Base-by-base conservation (phyloP, 2,329 filamentous ascomycete genomes). In the Alternaria postmessia region DNA sequence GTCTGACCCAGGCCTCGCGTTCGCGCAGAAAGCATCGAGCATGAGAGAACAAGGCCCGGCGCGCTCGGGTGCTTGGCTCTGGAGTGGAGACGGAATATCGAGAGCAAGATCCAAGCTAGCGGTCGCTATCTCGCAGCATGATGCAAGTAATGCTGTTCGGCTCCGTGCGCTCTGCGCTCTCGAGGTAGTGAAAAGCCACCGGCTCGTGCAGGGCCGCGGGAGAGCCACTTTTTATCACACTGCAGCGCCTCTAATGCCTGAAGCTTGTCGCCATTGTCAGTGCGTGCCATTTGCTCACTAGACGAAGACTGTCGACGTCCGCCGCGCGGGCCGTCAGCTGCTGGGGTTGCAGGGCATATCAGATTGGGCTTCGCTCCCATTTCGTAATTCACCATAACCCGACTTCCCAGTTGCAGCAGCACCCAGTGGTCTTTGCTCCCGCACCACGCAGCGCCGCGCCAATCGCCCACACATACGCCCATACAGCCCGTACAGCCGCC, bases 91-190 rank as follows among this genome's bases (percentile, higher is more conserved):
- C 59, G 62, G 46, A 58, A 62, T 62, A 65, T 66, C 60, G 55
- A 59, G 64, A 63, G 70, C 60, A 61, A 65, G 69, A 61, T 58
- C 42, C 57, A 55, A 34, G 57, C 64, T 64, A 64, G 65, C 59
- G 66, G 70, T 68, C 51, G 65, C 71, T 69, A 71, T 74, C 64
- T 57, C 44, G 59, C 55, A 52, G 55, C 59, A 62, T 64, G 57
- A 57, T 70, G 71, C 71, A 68, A 67, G 67, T 67, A 66, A 70
- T 73, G 58, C 62, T 66, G 58, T 43, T 55, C 57, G 28, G 57
- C 38, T 59, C 57, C 52, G 57, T 49, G 46, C 46, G 46, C 36
- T 38, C 24, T 26, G 24, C 24, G 24, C 24, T 22, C 39, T 36
- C 47, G 57, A 46, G 47, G 52, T 44, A 56, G 51, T 46, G 28